phyloP scores from a whole-genome alignment of 177 flowering plant species.

The Tripterygium wilfordii region DNA sequence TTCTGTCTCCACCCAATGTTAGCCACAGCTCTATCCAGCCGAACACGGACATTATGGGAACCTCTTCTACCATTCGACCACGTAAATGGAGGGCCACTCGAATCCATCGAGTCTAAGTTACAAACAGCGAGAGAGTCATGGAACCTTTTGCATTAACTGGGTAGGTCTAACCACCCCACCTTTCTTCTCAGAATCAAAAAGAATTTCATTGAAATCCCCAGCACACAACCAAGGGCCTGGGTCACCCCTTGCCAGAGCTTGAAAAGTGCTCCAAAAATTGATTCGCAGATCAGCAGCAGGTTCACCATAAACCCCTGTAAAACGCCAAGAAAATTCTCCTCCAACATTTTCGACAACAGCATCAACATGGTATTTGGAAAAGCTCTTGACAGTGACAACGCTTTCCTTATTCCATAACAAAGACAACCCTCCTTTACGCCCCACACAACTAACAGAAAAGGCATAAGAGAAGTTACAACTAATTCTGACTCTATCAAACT shows the following conservation, averaged over 20 bases:
- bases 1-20: neutral
- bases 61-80: neutral
- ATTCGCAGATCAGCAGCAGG: neutral
- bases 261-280: neutral
- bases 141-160: neutral
- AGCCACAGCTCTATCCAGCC: neutral
- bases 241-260: neutral
- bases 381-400: neutral
- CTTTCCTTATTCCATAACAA: neutral
- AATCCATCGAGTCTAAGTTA: too few relatives aligned
- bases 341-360: neutral
- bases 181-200: neutral
- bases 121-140: neutral
- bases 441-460: neutral
- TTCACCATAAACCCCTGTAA: neutral
- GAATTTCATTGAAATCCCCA: neutral
- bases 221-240: neutral
- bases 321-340: neutral
- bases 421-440: neutral
- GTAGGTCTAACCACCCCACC: neutral
- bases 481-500: too few relatives aligned
- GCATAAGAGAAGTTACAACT: too few relatives aligned
- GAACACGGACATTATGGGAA: neutral
- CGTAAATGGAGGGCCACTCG: neutral
- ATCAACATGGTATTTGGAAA: neutral